Evolutionary conservation across 164 flowering plant species (phyloP), one percentile per base, ranked within the genome.

Genomic region (Berberis thunbergii): DNA sequence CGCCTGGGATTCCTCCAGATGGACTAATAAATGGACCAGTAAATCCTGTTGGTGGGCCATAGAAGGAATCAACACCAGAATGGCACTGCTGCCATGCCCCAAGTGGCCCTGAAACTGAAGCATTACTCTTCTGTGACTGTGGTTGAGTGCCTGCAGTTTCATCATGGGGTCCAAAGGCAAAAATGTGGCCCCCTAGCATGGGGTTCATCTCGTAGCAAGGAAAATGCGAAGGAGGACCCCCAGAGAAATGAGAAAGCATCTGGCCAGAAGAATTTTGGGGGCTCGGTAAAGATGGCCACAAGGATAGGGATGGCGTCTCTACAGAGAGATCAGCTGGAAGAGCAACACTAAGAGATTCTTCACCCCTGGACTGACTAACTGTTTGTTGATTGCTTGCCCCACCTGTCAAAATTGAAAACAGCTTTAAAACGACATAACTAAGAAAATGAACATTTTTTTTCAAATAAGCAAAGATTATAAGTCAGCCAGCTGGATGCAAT

Each of bases 281-380:
- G 70, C 88, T 87, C 12, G 82, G 89, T 61, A 86, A 74, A 56
- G 93, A 80, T 43, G 86, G 91, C 99, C 99, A 94, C 38, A 84
- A 61, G 38, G 96, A 86, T 13, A 89, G 84, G 8, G 96, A 81
- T 3, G 93, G 86, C 11, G 88, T 91, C 67, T 94, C 99, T 54
- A 94, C 89, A 45, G 96, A 88, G 6, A 94, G 86, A 78, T 94
- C 99, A 8, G 96, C 96, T 1, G 99, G 99, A 75, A 94, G 92
- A 58, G 97, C 75, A 12, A 94, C 96, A 67, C 78, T 80, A 6
- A 91, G 71, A 61, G 86, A 81, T 67, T 87, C 97, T 76, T 91
- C 99, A 46, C 74, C 74, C 73, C 79, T 84, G 42, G 91, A 77
- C 65, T 79, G 89, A 75, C 67, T 69, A 7, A 73, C 58, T 64